Evolutionary conservation across 768 basidiomycete species (phyloP).

Genomic region (Amanita jacksonii): DNA sequence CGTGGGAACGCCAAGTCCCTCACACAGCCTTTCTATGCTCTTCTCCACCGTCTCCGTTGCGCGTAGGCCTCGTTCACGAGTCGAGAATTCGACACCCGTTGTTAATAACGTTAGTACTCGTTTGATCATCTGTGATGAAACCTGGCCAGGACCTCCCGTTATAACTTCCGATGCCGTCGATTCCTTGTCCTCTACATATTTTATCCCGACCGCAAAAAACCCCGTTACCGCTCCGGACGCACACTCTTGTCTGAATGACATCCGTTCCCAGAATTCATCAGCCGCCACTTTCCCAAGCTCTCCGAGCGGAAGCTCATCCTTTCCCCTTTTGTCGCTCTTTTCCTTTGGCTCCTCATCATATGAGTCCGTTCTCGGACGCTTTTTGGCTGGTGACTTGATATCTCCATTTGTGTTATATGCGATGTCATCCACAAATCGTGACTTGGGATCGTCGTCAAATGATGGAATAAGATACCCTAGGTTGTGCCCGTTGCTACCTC

Average conservation of each 20-base stretch:
- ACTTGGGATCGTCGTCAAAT: slow-evolving; percentile 96
- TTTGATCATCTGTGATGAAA: slow-evolving; percentile 56
- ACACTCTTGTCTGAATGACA: slow-evolving; percentile 96
- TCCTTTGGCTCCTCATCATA: slow-evolving; percentile 17
- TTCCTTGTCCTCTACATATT: slow-evolving; percentile 12
- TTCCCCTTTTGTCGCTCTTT: slow-evolving; percentile 14
- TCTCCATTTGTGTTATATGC: slow-evolving; percentile 59
- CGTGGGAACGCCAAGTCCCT: slow-evolving; percentile 34
- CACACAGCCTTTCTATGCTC: slow-evolving; percentile 62
- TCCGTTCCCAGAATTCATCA: slow-evolving; percentile 95
- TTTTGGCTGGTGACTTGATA: slow-evolving; percentile 51
- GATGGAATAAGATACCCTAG: slow-evolving; percentile 76
- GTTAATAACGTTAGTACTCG: slow-evolving; percentile 62
- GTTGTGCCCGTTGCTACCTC: slow-evolving; percentile 25
- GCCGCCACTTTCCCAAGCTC: slow-evolving; percentile 49
- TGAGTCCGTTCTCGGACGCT: slow-evolving; percentile 37
- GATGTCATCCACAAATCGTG: slow-evolving; percentile 88
- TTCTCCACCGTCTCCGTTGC: slow-evolving; percentile 66
- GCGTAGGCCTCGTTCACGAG: slow-evolving; percentile 48
- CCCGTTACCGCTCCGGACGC: slow-evolving; percentile 84
- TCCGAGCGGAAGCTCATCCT: slow-evolving; percentile 34
- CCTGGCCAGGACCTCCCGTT: slow-evolving; percentile 48
- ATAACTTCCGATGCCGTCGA: slow-evolving; percentile 22
- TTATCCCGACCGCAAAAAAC: slow-evolving; percentile 69
- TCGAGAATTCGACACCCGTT: slow-evolving; percentile 73